phyloP scores from a whole-genome alignment of 352 stramenopile genomes.

The Pythium diclinum region DNA sequence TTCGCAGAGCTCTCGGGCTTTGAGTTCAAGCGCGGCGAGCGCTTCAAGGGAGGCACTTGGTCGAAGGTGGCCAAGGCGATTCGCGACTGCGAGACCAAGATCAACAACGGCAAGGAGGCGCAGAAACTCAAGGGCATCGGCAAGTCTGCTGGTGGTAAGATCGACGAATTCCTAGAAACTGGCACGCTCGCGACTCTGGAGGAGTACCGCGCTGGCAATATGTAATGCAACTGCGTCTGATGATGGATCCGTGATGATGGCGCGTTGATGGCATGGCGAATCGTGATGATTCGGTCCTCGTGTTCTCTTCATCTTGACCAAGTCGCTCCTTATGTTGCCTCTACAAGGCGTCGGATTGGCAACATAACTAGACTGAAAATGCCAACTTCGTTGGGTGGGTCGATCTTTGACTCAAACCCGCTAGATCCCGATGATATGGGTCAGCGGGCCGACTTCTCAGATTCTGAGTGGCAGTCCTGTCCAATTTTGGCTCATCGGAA shows the following conservation, averaged over 20 bases:
- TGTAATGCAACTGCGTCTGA: slow-evolving; percentile 35
- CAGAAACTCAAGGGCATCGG: slow-evolving; percentile 83
- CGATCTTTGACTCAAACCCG: background rate
- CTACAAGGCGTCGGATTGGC: background rate
- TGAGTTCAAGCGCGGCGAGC: slow-evolving; percentile 86
- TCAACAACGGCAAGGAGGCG: slow-evolving; percentile 73
- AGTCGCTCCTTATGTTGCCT: slow-evolving; percentile 1
- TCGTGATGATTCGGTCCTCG: background rate
- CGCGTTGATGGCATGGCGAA: background rate
- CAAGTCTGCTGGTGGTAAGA: slow-evolving; percentile 76
- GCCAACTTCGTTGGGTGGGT: background rate
- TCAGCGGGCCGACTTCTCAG: background rate
- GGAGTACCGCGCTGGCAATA: slow-evolving; percentile 81
- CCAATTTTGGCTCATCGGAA: background rate
- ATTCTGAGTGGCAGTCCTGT: background rate
- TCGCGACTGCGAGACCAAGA: slow-evolving; percentile 55
- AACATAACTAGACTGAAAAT: background rate
- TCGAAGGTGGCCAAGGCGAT: slow-evolving; percentile 87
- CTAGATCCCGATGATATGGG: background rate
- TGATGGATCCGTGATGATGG: background rate
- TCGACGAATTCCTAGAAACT: slow-evolving; percentile 85
- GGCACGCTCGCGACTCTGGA: slow-evolving; percentile 77
- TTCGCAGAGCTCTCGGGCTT: slow-evolving; percentile 84
- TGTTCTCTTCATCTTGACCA: background rate
- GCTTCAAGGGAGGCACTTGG: slow-evolving; percentile 85